Conservation (phyloP, 2,329 filamentous ascomycete genomes). For the Lachnellula arida region DNA sequence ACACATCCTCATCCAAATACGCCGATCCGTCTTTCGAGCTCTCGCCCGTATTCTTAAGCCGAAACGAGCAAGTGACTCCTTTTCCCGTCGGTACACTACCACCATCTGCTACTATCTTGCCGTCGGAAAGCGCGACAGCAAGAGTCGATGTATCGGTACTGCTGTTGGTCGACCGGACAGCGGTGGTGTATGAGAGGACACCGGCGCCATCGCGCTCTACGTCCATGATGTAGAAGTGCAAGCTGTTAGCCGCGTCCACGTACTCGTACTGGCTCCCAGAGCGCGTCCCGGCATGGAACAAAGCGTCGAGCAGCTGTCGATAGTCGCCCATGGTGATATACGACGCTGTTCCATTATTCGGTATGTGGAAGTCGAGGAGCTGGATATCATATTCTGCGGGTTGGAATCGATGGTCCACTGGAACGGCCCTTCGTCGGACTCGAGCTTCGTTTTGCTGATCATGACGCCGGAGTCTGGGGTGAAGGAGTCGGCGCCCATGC, state of each 20-base stretch:
- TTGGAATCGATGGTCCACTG: constrained; percentile 16
- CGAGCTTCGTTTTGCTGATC: constrained; percentile 12
- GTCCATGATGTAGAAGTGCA: constrained; percentile 15
- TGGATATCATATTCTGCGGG: constrained; percentile 14
- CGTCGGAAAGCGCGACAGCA: constrained; percentile 1
- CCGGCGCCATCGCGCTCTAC: constrained; percentile 2
- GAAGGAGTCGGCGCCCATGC: constrained; percentile 14
- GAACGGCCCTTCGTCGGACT: not conserved
- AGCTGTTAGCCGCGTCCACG: constrained; percentile 8
- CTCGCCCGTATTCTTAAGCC: constrained; percentile 8
- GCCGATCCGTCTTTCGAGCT: constrained; percentile 3
- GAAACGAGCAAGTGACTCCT: constrained; percentile 11
- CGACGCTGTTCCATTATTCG: constrained; percentile 8
- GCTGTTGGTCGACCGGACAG: constrained; percentile 4
- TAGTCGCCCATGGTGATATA: constrained; percentile 14
- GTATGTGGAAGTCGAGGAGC: constrained; percentile 13
- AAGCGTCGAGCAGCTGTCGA: constrained; percentile 11
- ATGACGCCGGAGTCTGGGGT: constrained; percentile 13
- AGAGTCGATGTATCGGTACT: constrained; percentile 3
- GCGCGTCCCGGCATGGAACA: constrained; percentile 14
- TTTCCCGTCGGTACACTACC: not conserved
- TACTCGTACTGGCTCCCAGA: constrained; percentile 15
- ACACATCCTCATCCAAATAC: constrained; percentile 12
- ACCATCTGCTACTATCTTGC: not conserved
- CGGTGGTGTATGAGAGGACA: constrained; percentile 11